These are phyloP conservation scores for Asterophora parasitica DNA, from an alignment of 768 basidiomycete genomes.

Conservation along the genomic window DNA sequence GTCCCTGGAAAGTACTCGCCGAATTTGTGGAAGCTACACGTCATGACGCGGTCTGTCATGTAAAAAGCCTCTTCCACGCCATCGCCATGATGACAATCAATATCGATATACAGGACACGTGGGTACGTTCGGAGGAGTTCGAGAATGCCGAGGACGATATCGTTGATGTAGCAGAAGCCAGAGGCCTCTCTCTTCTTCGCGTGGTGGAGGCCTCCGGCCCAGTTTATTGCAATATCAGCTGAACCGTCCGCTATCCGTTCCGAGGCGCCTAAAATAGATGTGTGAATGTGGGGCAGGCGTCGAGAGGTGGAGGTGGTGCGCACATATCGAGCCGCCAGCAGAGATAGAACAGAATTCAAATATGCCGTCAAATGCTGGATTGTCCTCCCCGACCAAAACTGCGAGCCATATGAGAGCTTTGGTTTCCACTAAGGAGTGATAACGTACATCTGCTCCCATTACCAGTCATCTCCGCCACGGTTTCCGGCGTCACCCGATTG, in stretches of 20 bases:
- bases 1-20: constrained; percentile 94
- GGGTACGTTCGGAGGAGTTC: constrained; percentile 83
- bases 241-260: constrained; percentile 74
- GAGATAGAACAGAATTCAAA: constrained; percentile 98
- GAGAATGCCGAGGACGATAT: constrained; percentile 91
- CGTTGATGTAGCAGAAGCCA: constrained; percentile 99
- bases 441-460: constrained; percentile 78
- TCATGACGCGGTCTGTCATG: constrained; percentile 96
- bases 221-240: constrained; percentile 93
- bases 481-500: constrained; percentile 85
- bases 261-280: constrained; percentile 60
- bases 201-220: constrained; percentile 98
- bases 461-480: constrained; percentile 78
- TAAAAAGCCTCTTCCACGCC: constrained; percentile 99
- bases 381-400: constrained; percentile 82
- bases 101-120: constrained; percentile 94
- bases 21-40: constrained; percentile 94
- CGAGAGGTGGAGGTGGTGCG: constrained; percentile 19
- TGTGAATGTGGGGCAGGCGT: neutral
- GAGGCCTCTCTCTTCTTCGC: constrained; percentile 99
- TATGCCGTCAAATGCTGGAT: constrained; percentile 92
- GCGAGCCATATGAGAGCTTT: constrained; percentile 15
- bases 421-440: constrained; percentile 8
- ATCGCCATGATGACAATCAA: constrained; percentile 98
- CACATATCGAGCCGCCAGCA: constrained; percentile 91